Conservation (phyloP, 768 basidiomycete genomes). For the Daedalea quercina region DNA sequence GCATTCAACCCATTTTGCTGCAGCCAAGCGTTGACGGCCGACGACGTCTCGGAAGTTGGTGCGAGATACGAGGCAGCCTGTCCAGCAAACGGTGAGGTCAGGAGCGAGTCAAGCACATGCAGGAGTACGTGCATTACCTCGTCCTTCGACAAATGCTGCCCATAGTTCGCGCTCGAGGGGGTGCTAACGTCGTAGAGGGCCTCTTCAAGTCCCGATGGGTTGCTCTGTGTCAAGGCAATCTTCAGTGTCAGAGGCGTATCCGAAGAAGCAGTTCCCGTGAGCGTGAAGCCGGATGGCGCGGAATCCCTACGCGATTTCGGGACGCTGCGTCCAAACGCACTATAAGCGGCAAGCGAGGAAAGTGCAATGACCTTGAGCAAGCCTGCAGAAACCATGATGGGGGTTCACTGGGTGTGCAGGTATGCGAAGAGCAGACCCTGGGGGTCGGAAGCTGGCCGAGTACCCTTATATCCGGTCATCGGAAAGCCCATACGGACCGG, state of each 20-base stretch:
- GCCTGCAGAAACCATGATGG: background rate
- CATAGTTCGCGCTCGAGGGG: conserved; percentile 27
- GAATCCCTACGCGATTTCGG: conserved; percentile 5
- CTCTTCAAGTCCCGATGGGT: conserved; percentile 29
- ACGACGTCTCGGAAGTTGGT: conserved; percentile 16
- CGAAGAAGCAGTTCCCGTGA: conserved; percentile 17
- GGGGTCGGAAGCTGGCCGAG: no score
- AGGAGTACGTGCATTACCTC: conserved; percentile 21
- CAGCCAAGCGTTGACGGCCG: conserved; percentile 22
- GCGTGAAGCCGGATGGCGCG: conserved; percentile 16
- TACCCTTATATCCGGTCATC: no score
- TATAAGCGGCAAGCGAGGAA: background rate
- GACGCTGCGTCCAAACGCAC: background rate
- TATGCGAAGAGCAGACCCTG: background rate
- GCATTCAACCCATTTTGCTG: conserved; percentile 17
- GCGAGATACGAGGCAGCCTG: conserved; percentile 12
- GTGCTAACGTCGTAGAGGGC: conserved; percentile 28
- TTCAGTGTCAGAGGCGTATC: conserved; percentile 26
- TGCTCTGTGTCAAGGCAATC: conserved; percentile 26
- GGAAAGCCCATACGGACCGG: no score
- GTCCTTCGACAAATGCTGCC: conserved; percentile 32
- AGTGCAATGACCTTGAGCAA: background rate
- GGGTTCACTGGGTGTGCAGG: background rate
- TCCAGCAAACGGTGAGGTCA: background rate
- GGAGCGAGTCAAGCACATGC: background rate